Conservation (phyloP, 139 green algal species). For the Pseudopediastrum boryanum region DNA sequence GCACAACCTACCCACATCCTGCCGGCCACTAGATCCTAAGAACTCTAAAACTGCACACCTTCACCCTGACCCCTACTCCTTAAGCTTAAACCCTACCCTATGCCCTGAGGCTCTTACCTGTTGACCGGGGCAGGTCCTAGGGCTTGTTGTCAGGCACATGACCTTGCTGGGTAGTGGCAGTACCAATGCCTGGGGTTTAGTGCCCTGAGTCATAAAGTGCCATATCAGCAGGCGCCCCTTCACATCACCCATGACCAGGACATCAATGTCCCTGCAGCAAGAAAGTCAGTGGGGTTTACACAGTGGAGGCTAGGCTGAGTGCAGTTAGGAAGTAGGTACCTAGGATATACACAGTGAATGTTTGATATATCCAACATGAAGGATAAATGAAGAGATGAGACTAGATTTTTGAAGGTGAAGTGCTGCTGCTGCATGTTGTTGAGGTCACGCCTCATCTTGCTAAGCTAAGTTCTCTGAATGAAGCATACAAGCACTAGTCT, state of each 20-base stretch:
- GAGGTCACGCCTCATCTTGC: too few relatives aligned
- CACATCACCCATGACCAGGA: conserved; percentile 20
- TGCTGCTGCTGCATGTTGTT: background rate
- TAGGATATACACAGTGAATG: background rate
- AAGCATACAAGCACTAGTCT: too few relatives aligned
- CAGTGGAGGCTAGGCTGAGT: background rate
- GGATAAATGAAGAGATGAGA: background rate
- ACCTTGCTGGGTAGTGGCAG: conserved; percentile 5
- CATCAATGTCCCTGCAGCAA: background rate
- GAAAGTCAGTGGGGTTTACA: background rate
- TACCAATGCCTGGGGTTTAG: background rate
- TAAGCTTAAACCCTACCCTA: background rate
- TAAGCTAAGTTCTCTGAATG: too few relatives aligned
- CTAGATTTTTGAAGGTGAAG: background rate
- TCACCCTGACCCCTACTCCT: background rate
- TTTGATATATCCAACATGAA: background rate
- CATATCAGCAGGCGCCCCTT: conserved; percentile 26
- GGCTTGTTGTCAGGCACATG: conserved; percentile 28
- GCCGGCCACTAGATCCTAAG: background rate
- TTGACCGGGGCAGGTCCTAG: background rate
- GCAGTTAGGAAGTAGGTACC: background rate
- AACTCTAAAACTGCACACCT: background rate
- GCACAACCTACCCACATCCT: background rate
- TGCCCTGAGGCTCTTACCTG: background rate
- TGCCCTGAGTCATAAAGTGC: background rate